Conservation (phyloP, 2,329 filamentous ascomycete genomes). For the Fusarium anthophilum region DNA sequence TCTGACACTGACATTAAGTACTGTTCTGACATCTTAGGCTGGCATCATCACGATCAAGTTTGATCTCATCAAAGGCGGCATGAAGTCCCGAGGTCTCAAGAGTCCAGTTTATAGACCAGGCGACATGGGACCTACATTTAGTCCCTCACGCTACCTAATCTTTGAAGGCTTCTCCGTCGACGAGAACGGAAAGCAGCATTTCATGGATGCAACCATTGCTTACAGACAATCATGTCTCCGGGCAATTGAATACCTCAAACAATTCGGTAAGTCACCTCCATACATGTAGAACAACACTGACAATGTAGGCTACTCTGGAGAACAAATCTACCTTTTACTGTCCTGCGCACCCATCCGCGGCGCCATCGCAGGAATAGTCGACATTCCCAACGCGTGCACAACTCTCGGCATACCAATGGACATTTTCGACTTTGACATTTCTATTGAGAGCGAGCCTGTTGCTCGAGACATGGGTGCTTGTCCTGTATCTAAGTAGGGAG, state of each 20-base stretch:
- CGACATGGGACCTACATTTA: constrained; percentile 49
- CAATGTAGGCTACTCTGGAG: constrained; percentile 59
- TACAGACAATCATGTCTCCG: constrained; percentile 83
- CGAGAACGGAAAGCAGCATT: constrained; percentile 88
- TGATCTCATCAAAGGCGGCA: constrained; percentile 83
- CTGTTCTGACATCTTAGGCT: constrained; percentile 52
- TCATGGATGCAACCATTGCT: constrained; percentile 85
- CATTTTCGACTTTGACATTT: constrained; percentile 94
- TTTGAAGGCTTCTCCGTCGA: constrained; percentile 87
- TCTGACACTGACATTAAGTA: fast-evolving
- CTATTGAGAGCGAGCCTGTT: constrained; percentile 65
- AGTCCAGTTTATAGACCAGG: constrained; percentile 88
- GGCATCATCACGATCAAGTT: constrained; percentile 92
- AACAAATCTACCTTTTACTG: constrained; percentile 87
- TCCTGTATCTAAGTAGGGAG: constrained; percentile 28
- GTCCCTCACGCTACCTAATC: constrained; percentile 38
- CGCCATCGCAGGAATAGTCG: constrained; percentile 88
- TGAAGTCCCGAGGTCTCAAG: constrained; percentile 78
- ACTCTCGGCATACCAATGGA: constrained; percentile 90
- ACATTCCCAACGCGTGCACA: constrained; percentile 91
- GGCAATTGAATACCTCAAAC: constrained; percentile 50
- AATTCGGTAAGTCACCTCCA: constrained; percentile 40
- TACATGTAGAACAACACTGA: not conserved
- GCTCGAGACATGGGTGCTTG: constrained; percentile 43
- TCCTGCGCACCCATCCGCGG: constrained; percentile 89